Conservation (phyloP, 2,329 filamentous ascomycete species). For the Fusarium tupiense region DNA sequence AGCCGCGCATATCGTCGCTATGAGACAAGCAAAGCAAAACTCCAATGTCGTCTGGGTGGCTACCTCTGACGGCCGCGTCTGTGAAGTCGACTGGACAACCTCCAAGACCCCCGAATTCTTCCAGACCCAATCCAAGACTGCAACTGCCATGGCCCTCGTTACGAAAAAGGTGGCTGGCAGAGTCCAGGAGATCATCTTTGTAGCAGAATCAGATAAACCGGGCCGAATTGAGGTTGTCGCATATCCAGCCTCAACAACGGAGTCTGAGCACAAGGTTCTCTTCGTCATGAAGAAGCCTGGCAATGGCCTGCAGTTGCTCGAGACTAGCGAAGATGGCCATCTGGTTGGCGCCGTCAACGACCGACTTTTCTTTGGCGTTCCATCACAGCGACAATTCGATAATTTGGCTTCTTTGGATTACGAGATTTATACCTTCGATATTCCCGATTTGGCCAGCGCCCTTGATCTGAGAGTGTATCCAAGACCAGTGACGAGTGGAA, state of each 20-base stretch:
- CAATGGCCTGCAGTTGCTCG: constrained; percentile 54
- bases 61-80: constrained; percentile 66
- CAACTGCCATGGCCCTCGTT: constrained; percentile 58
- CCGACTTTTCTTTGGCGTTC: constrained; percentile 49
- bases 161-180: constrained; percentile 49
- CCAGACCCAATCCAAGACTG: constrained; percentile 52
- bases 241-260: constrained; percentile 51
- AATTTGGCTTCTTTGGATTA: constrained; percentile 52
- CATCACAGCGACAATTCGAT: constrained; percentile 34
- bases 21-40: constrained; percentile 51
- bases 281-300: constrained; percentile 51
- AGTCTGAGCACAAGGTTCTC: constrained; percentile 48
- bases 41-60: constrained; percentile 68
- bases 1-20: constrained; percentile 53
- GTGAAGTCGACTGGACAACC: constrained; percentile 67
- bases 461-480: constrained; percentile 67
- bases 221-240: constrained; percentile 54
- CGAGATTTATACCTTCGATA: constrained; percentile 67
- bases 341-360: constrained; percentile 58
- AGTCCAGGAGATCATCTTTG: constrained; percentile 57
- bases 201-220: constrained; percentile 55
- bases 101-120: constrained; percentile 55
- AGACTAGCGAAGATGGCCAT: constrained; percentile 63
- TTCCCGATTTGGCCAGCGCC: constrained; percentile 71
- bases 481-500: constrained; percentile 30